Conservation (phyloP, 495 filamentous ascomycete species). For the Trypethelium eluteriae region DNA sequence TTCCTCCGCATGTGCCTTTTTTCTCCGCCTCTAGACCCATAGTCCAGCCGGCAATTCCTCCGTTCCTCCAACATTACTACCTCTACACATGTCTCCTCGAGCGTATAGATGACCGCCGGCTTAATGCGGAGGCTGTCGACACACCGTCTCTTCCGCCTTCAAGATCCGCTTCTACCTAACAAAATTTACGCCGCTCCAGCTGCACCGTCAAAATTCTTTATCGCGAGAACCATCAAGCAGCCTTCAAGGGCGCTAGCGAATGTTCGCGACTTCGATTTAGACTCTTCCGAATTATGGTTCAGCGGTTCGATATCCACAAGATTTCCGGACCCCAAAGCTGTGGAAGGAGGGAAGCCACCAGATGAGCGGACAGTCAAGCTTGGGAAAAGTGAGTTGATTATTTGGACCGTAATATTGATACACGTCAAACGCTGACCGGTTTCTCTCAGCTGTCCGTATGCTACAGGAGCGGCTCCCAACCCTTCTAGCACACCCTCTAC, state of each 20-base stretch:
- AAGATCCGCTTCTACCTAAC: neutral
- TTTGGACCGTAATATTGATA: too few species aligned
- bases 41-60: neutral
- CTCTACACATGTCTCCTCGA: constrained; percentile 20
- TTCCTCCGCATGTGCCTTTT: constrained; percentile 1
- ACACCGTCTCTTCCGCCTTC: constrained; percentile 24
- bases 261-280: constrained; percentile 22
- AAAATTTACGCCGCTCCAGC: neutral
- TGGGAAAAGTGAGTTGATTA: constrained; percentile 63
- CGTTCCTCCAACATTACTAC: neutral
- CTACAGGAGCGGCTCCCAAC: constrained; percentile 83
- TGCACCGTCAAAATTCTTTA: constrained; percentile 10
- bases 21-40: neutral
- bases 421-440: constrained; percentile 13
- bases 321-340: constrained; percentile 11
- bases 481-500: constrained; percentile 73
- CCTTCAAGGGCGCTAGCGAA: constrained; percentile 28
- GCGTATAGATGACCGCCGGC: constrained; percentile 28
- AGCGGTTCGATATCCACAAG: constrained; percentile 24
- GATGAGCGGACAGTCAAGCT: constrained; percentile 81
- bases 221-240: constrained; percentile 11
- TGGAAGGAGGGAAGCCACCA: constrained; percentile 44
- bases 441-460: constrained; percentile 62
- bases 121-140: constrained; percentile 35
- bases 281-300: constrained; percentile 32